Conservation (phyloP, 2,329 filamentous ascomycete species). For the Ophiostoma populinum region DNA sequence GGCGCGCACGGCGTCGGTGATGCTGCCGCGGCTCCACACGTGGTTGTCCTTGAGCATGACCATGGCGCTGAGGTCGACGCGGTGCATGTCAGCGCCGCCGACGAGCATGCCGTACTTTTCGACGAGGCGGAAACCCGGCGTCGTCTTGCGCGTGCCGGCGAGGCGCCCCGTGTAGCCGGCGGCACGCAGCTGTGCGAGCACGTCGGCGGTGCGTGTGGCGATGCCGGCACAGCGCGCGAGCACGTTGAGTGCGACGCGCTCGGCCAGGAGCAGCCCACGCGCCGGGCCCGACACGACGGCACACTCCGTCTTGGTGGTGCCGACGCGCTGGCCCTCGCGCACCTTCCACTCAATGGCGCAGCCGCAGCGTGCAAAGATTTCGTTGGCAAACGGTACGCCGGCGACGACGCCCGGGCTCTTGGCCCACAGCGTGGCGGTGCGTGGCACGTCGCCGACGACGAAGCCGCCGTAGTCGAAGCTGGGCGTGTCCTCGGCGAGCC, state of each 20-base stretch:
- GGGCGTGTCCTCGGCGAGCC: conserved; percentile 92
- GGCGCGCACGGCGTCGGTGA: conserved; percentile 68
- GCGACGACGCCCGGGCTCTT: conserved; percentile 70
- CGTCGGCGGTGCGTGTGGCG: conserved; percentile 47
- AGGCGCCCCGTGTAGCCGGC: conserved; percentile 68
- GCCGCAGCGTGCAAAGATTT: conserved; percentile 77
- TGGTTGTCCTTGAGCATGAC: conserved; percentile 99
- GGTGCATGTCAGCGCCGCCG: conserved; percentile 78
- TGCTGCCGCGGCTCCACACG: conserved; percentile 78
- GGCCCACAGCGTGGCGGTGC: conserved; percentile 48
- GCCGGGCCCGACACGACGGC: conserved; percentile 79
- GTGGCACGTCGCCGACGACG: conserved; percentile 60
- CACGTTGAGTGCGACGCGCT: conserved; percentile 82
- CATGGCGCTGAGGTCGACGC: conserved; percentile 85
- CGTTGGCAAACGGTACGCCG: conserved; percentile 86
- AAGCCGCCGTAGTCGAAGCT: conserved; percentile 96
- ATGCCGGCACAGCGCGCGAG: conserved; percentile 84
- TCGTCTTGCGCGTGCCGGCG: conserved; percentile 94
- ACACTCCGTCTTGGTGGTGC: conserved; percentile 31
- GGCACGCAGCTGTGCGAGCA: conserved; percentile 37
- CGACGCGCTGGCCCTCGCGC: conserved; percentile 54
- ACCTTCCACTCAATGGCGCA: conserved; percentile 86
- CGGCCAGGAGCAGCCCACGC: conserved; percentile 66
- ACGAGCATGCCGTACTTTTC: conserved; percentile 98
- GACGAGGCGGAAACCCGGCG: conserved; percentile 82